Evolutionary conservation across 805 yeast species (phyloP).

Genomic region (Zygotorulaspora sp.): DNA sequence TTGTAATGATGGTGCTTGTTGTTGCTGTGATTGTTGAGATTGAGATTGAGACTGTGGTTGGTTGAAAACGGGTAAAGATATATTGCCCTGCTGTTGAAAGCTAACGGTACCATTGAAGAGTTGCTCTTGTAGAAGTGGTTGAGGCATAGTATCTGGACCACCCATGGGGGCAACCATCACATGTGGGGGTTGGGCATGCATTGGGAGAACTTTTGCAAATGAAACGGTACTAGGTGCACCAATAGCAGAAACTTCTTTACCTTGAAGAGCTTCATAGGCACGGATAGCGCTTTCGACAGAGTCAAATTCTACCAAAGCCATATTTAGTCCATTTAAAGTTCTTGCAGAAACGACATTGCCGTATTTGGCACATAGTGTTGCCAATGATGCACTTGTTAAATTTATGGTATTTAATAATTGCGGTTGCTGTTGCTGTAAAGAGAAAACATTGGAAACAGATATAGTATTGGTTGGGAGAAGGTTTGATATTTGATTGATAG

Average conservation of each 20-base stretch:
- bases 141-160: slow-evolving; percentile 15
- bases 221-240: slow-evolving; percentile 74
- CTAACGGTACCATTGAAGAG: slow-evolving; percentile 33
- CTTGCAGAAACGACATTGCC: slow-evolving; percentile 60
- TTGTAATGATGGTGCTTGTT: slow-evolving; percentile 13
- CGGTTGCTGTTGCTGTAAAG: slow-evolving; percentile 48
- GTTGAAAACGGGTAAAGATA: slow-evolving; percentile 31
- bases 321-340: slow-evolving; percentile 46
- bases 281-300: slow-evolving; percentile 70
- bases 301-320: slow-evolving; percentile 69
- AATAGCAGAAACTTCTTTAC: slow-evolving; percentile 69
- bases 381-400: slow-evolving; percentile 44
- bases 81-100: slow-evolving; percentile 33
- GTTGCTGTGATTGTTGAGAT: slow-evolving; percentile 5
- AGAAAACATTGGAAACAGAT: slow-evolving; percentile 63
- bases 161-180: slow-evolving; percentile 14
- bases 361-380: slow-evolving; percentile 56
- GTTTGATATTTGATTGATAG: slow-evolving; percentile 64
- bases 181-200: slow-evolving; percentile 30
- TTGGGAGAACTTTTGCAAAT: slow-evolving; percentile 67
- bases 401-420: slow-evolving; percentile 43
- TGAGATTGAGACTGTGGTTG: slow-evolving; percentile 21
- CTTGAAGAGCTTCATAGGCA: slow-evolving; percentile 74
- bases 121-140: slow-evolving; percentile 34
- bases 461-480: slow-evolving; percentile 74